A percentile compares a stretch with the other conserved stretches of the same genome.
phyloP scores from a whole-genome alignment of 2,329 filamentous ascomycete genomes.

The Fusarium miscanthi region DNA sequence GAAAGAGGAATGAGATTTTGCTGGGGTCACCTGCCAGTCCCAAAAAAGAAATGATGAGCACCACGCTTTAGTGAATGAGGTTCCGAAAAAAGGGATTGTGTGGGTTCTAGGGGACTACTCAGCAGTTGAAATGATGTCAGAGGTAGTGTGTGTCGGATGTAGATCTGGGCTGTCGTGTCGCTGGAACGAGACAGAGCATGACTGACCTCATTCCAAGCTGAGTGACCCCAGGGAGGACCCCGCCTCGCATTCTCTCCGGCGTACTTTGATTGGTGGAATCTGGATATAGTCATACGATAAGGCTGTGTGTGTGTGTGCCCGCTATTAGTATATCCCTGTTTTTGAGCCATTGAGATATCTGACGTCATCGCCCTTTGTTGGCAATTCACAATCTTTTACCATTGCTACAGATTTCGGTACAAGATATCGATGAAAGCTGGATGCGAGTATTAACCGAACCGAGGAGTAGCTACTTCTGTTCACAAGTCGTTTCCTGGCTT shows the following conservation, averaged over 20 bases:
- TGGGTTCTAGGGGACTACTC: background rate
- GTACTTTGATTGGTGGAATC: background rate
- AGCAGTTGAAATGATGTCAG: background rate
- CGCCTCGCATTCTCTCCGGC: background rate
- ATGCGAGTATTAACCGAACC: too few relatives aligned
- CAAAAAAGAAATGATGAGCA: background rate
- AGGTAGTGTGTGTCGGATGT: background rate
- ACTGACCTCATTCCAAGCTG: background rate
- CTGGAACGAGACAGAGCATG: background rate
- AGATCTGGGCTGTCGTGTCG: background rate
- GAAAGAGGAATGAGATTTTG: background rate
- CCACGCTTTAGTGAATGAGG: background rate
- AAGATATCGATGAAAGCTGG: background rate
- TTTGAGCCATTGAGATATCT: too few relatives aligned
- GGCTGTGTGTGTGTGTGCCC: background rate
- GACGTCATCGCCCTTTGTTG: background rate
- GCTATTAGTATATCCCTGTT: background rate
- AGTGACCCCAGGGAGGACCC: background rate
- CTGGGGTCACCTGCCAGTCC: background rate
- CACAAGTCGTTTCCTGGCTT: background rate
- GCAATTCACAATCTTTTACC: rapidly evolving
- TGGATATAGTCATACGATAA: background rate
- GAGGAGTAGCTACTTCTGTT: background rate
- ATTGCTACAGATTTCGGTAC: rapidly evolving
- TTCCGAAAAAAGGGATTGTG: too few relatives aligned